Evolutionary conservation across 495 filamentous ascomycete species (phyloP).

Genomic region (Letharia lupina): DNA sequence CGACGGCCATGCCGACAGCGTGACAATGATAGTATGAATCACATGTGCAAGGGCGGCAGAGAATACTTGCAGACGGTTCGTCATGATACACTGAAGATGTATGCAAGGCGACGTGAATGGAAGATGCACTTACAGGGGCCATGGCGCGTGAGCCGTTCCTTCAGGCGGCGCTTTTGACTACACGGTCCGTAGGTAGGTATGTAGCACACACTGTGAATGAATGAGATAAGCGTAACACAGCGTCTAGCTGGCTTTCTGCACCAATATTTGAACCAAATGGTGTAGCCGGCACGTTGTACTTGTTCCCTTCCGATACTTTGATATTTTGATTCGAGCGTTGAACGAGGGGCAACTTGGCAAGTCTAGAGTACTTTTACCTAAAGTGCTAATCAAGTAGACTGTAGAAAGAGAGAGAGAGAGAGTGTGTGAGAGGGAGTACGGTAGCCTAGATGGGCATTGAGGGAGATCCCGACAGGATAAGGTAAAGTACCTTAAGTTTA

Average conservation of each 20-base stretch:
- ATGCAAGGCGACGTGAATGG: conserved; percentile 14
- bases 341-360: no score
- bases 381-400: no score
- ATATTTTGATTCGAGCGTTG: no score
- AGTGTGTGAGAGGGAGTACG: no score
- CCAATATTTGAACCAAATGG: background rate
- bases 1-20: background rate
- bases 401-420: no score
- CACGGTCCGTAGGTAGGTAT: background rate
- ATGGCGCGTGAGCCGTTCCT: conserved; percentile 1
- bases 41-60: conserved; percentile 12
- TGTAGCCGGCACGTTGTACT: background rate
- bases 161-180: background rate
- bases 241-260: background rate
- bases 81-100: conserved; percentile 7
- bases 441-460: no score
- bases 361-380: no score
- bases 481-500: no score
- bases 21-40: conserved; percentile 5
- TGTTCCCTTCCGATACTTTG: background rate
- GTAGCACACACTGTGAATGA: background rate
- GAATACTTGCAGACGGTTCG: conserved; percentile 12
- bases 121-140: conserved; percentile 19
- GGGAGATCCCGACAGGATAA: no score
- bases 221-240: background rate